phyloP scores from a whole-genome alignment of 768 basidiomycete genomes.

The Tulasnella sp. region DNA sequence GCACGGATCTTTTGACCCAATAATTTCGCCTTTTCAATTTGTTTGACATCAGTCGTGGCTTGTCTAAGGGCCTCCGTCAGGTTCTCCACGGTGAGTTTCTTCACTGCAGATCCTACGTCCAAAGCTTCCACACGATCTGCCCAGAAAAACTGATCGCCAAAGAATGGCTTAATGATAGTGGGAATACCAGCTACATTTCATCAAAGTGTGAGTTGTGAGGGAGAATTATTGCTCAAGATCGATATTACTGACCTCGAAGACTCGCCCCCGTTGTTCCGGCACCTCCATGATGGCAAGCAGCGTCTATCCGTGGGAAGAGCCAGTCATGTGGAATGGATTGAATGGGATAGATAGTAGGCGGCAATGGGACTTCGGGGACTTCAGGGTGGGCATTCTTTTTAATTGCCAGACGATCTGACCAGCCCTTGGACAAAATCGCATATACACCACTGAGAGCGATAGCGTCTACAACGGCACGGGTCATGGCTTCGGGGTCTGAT shows the following conservation, averaged over 20 bases:
- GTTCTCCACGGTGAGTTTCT: constrained; percentile 69
- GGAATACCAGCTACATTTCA: constrained; percentile 81
- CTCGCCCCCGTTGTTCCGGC: constrained; percentile 95
- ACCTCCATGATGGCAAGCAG: constrained; percentile 97
- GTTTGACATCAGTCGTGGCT: constrained; percentile 80
- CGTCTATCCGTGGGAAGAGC: constrained; percentile 86
- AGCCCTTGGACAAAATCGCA: constrained; percentile 93
- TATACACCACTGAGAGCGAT: constrained; percentile 74
- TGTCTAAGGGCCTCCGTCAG: constrained; percentile 63
- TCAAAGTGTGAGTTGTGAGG: no score
- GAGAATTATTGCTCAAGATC: no score
- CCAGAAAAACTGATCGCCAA: constrained; percentile 97
- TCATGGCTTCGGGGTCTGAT: constrained; percentile 86
- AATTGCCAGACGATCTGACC: constrained; percentile 78
- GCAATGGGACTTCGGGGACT: constrained; percentile 49
- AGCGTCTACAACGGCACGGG: constrained; percentile 78
- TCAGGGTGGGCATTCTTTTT: constrained; percentile 41
- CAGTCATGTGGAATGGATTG: constrained; percentile 88
- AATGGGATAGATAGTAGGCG: constrained; percentile 70
- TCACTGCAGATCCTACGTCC: constrained; percentile 76
- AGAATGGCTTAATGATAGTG: constrained; percentile 94
- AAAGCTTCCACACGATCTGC: constrained; percentile 95
- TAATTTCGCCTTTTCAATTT: constrained; percentile 70
- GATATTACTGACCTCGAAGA: constrained; percentile 51
- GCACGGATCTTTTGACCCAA: constrained; percentile 79